Percentiles rank a stretch among this genome's conserved stretches.
Evolutionary conservation across 345 rosid genomes (phyloP).

Genomic region (Gossypium rotundifolium): DNA sequence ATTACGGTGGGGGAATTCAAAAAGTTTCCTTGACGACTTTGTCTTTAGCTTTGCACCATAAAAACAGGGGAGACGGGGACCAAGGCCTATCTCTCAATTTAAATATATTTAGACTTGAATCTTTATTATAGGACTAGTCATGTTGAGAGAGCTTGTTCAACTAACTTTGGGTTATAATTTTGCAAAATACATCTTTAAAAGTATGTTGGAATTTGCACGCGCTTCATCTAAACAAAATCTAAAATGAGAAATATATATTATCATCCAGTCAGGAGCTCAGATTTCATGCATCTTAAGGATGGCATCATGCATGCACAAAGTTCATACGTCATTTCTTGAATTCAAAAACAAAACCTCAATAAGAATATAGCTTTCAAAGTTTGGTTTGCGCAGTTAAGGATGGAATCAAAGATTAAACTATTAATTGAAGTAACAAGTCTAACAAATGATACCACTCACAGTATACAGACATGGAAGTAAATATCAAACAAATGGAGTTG

Average conservation of each 20-base stretch:
- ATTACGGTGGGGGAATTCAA: neutral
- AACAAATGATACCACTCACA: neutral
- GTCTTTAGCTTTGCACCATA: neutral
- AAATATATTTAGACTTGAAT: neutral
- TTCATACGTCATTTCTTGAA: no score
- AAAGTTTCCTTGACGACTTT: constrained; percentile 1
- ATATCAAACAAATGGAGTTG: neutral
- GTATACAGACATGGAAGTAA: no score
- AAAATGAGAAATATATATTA: no score
- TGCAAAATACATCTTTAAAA: neutral
- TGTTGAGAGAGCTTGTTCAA: neutral
- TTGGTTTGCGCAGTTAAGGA: neutral
- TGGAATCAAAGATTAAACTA: neutral
- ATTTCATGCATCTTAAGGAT: no score
- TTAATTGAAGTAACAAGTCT: neutral
- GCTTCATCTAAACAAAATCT: no score
- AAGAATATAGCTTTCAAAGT: neutral
- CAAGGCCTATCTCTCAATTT: neutral
- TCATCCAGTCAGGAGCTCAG: no score
- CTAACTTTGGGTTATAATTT: neutral
- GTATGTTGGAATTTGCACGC: no score
- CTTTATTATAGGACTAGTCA: neutral
- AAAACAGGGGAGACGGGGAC: neutral
- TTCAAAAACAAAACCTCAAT: neutral
- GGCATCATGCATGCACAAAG: no score